Conservation (phyloP, 2,329 filamentous ascomycete genomes). For the Ophiocordyceps australis region DNA sequence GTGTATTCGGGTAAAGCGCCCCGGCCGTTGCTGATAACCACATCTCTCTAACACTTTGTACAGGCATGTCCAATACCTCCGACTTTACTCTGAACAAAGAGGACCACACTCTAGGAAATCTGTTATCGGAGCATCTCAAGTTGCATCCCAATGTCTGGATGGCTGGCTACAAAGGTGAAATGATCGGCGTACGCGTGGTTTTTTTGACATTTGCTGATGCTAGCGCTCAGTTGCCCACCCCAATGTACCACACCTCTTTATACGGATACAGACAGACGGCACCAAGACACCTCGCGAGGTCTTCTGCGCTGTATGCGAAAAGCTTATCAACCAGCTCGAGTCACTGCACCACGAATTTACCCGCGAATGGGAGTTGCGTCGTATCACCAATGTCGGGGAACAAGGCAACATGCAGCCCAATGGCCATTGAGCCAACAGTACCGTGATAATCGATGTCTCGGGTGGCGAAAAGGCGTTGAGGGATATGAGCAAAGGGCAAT, state of each 20-base stretch:
- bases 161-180: slow-evolving; percentile 57
- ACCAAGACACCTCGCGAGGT: slow-evolving; percentile 77
- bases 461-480: too few species aligned
- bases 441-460: too few species aligned
- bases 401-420: slow-evolving; percentile 24
- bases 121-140: slow-evolving; percentile 72
- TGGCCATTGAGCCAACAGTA: slow-evolving; percentile 12
- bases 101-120: slow-evolving; percentile 87
- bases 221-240: slow-evolving; percentile 40
- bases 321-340: slow-evolving; percentile 65
- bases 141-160: slow-evolving; percentile 72
- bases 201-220: too few species aligned
- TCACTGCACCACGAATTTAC: slow-evolving; percentile 76
- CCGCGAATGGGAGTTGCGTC: slow-evolving; percentile 76
- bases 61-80: slow-evolving; percentile 77
- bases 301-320: slow-evolving; percentile 61
- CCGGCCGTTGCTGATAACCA: not conserved
- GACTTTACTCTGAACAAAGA: slow-evolving; percentile 95
- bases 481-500: too few species aligned
- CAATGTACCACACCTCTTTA: slow-evolving; percentile 40
- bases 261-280: slow-evolving; percentile 88
- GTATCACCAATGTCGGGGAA: slow-evolving; percentile 57
- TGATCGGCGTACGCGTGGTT: too few species aligned
- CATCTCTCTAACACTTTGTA: slow-evolving; percentile 1
- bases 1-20: slow-evolving; percentile 66